Evolutionary conservation across 139 green algal genomes (phyloP).

Genomic region (Coelastrella sp.): DNA sequence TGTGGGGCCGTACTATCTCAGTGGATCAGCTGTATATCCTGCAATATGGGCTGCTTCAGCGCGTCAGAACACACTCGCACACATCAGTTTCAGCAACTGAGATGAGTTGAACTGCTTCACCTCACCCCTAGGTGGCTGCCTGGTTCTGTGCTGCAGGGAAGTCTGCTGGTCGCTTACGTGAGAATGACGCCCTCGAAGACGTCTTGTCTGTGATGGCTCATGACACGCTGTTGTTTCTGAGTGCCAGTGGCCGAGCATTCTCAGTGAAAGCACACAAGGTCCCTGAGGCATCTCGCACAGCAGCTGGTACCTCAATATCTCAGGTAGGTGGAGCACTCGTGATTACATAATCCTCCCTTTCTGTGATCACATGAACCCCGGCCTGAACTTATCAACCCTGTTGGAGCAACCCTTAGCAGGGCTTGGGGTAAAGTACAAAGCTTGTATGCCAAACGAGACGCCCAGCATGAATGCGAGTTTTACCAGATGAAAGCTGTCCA

Average conservation of each 20-base stretch:
- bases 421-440: too few relatives aligned
- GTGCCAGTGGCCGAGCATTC: constrained; percentile 69
- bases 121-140: background rate
- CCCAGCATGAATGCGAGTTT: too few relatives aligned
- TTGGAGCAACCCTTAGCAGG: background rate
- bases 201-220: constrained; percentile 75
- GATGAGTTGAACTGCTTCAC: too few relatives aligned
- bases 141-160: constrained; percentile 7
- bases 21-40: too few relatives aligned
- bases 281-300: constrained; percentile 73
- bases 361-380: background rate
- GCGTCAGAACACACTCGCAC: too few relatives aligned
- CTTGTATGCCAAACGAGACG: too few relatives aligned
- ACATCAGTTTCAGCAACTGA: too few relatives aligned
- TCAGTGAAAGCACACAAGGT: constrained; percentile 78
- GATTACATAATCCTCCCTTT: background rate
- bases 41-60: too few relatives aligned
- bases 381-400: background rate
- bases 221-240: constrained; percentile 89
- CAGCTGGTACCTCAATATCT: constrained; percentile 62
- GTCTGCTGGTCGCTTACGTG: constrained; percentile 62
- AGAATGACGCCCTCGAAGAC: constrained; percentile 78
- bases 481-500: too few relatives aligned
- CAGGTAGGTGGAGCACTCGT: background rate
- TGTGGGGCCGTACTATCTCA: too few relatives aligned